Conservation (phyloP, 192 early-diverging fungal species). For the Umbelopsis isabellina region DNA sequence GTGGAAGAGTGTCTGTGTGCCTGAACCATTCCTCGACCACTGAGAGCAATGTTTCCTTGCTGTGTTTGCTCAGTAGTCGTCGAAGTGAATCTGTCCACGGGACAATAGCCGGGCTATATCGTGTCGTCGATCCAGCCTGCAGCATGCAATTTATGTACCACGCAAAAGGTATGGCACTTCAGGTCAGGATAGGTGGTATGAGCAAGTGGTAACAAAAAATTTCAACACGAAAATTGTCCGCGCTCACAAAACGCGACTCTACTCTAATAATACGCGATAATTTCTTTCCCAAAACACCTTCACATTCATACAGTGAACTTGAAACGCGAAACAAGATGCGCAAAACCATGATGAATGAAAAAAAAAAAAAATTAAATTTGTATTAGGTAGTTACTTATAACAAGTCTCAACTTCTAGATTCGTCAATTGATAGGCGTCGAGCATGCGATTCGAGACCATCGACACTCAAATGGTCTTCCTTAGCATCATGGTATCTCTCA, state of each 20-base stretch:
- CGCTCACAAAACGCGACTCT: background rate
- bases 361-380: background rate
- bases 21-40: constrained; percentile 38
- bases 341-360: background rate
- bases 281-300: too few relatives aligned
- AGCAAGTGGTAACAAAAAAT: background rate
- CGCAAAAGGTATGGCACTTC: background rate
- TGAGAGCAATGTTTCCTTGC: constrained; percentile 42
- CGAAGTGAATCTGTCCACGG: constrained; percentile 33
- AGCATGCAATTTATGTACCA: background rate
- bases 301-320: too few relatives aligned
- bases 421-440: constrained; percentile 4
- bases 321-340: too few relatives aligned
- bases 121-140: constrained; percentile 5
- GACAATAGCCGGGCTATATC: constrained; percentile 1
- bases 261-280: background rate
- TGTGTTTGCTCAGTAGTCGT: constrained; percentile 40
- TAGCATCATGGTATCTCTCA: background rate
- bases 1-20: constrained; percentile 25
- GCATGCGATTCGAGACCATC: constrained; percentile 6
- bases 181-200: background rate
- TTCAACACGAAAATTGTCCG: background rate
- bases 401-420: background rate
- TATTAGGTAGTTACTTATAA: background rate
- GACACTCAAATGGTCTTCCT: background rate